phyloP scores from a whole-genome alignment of 495 filamentous ascomycete species.

The Neurospora sp. region DNA sequence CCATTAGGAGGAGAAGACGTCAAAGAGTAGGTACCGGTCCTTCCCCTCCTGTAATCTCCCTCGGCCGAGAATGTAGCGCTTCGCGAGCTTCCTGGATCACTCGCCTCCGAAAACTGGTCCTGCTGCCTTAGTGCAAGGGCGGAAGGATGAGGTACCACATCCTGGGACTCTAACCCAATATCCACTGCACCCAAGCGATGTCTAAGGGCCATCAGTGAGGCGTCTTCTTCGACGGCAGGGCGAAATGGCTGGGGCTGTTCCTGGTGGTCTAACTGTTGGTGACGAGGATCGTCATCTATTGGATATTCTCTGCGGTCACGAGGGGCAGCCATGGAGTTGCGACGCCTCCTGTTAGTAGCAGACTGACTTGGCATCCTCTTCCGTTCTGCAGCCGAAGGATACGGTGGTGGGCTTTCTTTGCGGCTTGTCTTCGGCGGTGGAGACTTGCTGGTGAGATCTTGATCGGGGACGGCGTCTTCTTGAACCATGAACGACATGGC shows the following conservation, averaged over 20 bases:
- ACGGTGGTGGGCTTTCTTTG: slow-evolving; percentile 16
- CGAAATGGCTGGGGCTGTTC: background rate
- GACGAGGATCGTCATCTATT: slow-evolving; percentile 6
- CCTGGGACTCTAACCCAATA: background rate
- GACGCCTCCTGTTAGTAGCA: slow-evolving; percentile 7
- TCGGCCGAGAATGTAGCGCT: slow-evolving; percentile 28
- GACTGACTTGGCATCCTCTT: slow-evolving; percentile 12
- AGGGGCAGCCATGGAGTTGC: slow-evolving; percentile 4
- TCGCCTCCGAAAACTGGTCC: slow-evolving; percentile 6
- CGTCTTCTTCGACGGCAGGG: background rate
- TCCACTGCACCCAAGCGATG: background rate
- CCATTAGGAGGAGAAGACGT: slow-evolving; percentile 20
- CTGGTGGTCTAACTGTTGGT: background rate
- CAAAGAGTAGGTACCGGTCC: slow-evolving; percentile 18
- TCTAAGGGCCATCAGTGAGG: background rate
- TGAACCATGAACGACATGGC: slow-evolving; percentile 21
- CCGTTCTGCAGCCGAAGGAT: slow-evolving; percentile 8
- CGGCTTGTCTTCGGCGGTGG: slow-evolving; percentile 12
- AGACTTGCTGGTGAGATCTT: background rate
- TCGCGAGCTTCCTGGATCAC: slow-evolving; percentile 17
- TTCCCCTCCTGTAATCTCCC: slow-evolving; percentile 8
- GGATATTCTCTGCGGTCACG: slow-evolving; percentile 16
- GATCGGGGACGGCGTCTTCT: slow-evolving; percentile 5
- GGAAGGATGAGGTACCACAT: background rate
- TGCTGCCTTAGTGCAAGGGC: background rate